Percentiles rank a stretch among this genome's conserved stretches.
phyloP scores from a whole-genome alignment of 1,284 basidiomycete species.

The Malassezia japonica region DNA sequence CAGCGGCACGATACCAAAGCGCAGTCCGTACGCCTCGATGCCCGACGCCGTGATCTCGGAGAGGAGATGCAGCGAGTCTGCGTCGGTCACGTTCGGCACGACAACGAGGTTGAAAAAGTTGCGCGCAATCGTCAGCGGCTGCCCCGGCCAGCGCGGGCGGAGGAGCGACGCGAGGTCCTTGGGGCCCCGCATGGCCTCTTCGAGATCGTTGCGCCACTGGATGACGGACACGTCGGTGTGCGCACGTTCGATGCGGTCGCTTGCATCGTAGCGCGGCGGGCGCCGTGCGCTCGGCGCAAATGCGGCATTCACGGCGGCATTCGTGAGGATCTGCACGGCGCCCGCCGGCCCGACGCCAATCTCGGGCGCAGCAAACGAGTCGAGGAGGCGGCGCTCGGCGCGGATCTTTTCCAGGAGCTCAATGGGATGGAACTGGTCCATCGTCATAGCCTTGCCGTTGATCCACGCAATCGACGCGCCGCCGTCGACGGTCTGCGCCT shows the following conservation, averaged over 20 bases:
- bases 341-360: slow-evolving; percentile 59
- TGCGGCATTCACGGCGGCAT: slow-evolving; percentile 19
- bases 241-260: slow-evolving; percentile 28
- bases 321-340: slow-evolving; percentile 60
- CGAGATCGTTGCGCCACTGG: slow-evolving; percentile 81
- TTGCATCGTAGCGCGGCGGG: slow-evolving; percentile 37
- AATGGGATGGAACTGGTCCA: slow-evolving; percentile 24
- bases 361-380: slow-evolving; percentile 53
- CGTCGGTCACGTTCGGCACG: slow-evolving; percentile 29
- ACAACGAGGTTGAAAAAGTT: slow-evolving; percentile 44
- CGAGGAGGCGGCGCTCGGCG: slow-evolving; percentile 62
- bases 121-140: slow-evolving; percentile 29
- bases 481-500: background rate
- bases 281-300: slow-evolving; percentile 51
- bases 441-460: slow-evolving; percentile 26
- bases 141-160: slow-evolving; percentile 24
- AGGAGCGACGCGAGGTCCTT: slow-evolving; percentile 1
- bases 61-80: slow-evolving; percentile 4
- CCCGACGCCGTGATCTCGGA: background rate
- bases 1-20: slow-evolving; percentile 8
- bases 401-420: slow-evolving; percentile 51
- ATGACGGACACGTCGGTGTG: slow-evolving; percentile 49
- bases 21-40: background rate
- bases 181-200: slow-evolving; percentile 54
- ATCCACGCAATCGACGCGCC: slow-evolving; percentile 38